Evolutionary conservation across 139 green algal species (phyloP), one percentile per base, ranked within the genome.

Genomic region (Chlamydomonas urium): DNA sequence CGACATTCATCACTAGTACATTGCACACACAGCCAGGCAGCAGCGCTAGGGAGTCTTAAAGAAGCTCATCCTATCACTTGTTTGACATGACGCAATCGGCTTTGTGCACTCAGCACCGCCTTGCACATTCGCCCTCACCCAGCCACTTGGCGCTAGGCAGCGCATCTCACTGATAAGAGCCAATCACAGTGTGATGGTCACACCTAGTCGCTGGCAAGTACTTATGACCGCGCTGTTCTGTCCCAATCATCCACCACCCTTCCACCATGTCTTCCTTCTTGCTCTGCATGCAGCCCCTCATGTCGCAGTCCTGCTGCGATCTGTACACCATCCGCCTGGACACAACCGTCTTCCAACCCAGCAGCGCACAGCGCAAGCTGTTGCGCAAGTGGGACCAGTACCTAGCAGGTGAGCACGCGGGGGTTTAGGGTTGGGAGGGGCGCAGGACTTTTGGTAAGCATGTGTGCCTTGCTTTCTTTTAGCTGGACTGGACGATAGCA

Each of bases 311-410:
- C 0, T 89, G 84, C 74, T 89, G 84, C 69, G 58, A 72, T 26
- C 71, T 78, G 50, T 89, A 87, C 78, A 89, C 81, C 33, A 86
- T 89, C 36, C 81, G 84, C 0, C 65, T 87, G 33, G 47, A 85
- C 36, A 78, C 69, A 0, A 31, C 45, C 2, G 28, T 69, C 23
- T 85, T 84, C 65, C 10, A 58, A 5, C 75, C 74, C 33, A 63
- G 42, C 66, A 80, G 77, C 48, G 65, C 33, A 10, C 81, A 87
- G 61, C 48, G 63, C 42, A 70, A 72, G 33, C 68, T 84, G 38
- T 38, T 83, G 38, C 56, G 69, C 1, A 74, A 72, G 38, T 84
- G 77, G 81, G 72, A 72, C 8, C n/a, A 36, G 19, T 79, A 72
- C 45, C 29, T 86, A 8, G 50, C 73, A 56, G 75, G 75, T 72